Evolutionary conservation across 148 eudicot genomes (phyloP).

Genomic region (Camellia granthamiana): DNA sequence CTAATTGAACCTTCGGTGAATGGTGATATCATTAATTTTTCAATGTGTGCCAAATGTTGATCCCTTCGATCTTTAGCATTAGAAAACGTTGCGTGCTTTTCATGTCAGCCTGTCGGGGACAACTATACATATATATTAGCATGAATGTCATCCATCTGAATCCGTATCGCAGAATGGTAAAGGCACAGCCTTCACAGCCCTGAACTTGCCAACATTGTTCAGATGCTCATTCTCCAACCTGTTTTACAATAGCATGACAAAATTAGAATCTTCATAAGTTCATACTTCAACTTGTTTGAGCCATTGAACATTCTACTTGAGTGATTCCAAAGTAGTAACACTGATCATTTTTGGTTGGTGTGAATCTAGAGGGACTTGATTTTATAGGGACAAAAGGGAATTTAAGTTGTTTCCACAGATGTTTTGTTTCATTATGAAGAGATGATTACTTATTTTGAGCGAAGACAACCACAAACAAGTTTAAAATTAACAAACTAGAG

Average conservation of each 20-base stretch:
- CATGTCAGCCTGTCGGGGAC: slow-evolving; percentile 1
- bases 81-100: background rate
- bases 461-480: too few relatives aligned
- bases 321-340: background rate
- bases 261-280: background rate
- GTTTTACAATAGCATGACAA: background rate
- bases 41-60: background rate
- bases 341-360: background rate
- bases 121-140: background rate
- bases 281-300: background rate
- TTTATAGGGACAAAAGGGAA: background rate
- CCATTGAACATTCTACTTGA: background rate
- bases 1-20: background rate
- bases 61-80: background rate
- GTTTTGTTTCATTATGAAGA: background rate
- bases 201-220: slow-evolving; percentile 79
- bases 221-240: slow-evolving; percentile 94
- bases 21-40: background rate
- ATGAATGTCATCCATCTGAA: slow-evolving; percentile 50
- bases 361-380: background rate
- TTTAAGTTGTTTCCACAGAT: too few relatives aligned
- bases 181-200: slow-evolving; percentile 87
- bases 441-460: background rate
- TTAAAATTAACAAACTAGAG: background rate
- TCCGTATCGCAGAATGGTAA: slow-evolving; percentile 76